phyloP scores from a whole-genome alignment of 176 grass and related monocot species.

The Alloteropsis semialata region DNA sequence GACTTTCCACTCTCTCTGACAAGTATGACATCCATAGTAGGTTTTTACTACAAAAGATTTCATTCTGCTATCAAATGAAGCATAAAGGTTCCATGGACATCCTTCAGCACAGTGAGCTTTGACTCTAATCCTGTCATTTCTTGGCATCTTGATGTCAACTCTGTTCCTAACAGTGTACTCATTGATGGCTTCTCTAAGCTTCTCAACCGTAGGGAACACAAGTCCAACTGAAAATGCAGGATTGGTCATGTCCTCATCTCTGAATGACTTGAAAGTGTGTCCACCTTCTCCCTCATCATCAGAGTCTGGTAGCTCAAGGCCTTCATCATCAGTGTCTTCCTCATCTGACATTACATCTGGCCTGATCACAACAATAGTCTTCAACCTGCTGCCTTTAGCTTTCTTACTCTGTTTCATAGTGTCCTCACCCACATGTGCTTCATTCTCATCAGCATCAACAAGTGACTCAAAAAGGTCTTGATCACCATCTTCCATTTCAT shows the following conservation, averaged over 20 bases:
- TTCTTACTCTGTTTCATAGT: background rate
- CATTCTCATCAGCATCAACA: background rate
- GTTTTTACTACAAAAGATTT: too few species aligned
- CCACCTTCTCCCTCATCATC: background rate
- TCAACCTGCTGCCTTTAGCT: background rate
- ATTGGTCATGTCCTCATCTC: background rate
- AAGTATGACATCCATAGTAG: too few species aligned
- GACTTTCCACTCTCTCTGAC: too few species aligned
- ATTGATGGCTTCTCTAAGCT: too few species aligned
- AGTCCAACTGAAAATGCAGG: background rate
- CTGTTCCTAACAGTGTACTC: too few species aligned
- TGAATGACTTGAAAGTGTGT: background rate
- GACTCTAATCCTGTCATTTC: too few species aligned
- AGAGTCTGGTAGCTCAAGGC: background rate
- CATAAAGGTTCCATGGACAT: too few species aligned
- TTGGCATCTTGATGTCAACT: too few species aligned
- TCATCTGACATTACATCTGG: background rate
- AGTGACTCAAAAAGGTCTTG: background rate
- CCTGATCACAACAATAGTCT: background rate
- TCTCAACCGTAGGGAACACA: too few species aligned
- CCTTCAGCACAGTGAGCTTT: too few species aligned
- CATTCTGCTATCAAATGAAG: too few species aligned
- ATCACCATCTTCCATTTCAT: background rate
- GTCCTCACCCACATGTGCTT: background rate
- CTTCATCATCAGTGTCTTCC: background rate